Evolutionary conservation across 192 early-diverging fungal species (phyloP), one percentile per base, ranked within the genome.

Genomic region (Helicostylum pulchrum): DNA sequence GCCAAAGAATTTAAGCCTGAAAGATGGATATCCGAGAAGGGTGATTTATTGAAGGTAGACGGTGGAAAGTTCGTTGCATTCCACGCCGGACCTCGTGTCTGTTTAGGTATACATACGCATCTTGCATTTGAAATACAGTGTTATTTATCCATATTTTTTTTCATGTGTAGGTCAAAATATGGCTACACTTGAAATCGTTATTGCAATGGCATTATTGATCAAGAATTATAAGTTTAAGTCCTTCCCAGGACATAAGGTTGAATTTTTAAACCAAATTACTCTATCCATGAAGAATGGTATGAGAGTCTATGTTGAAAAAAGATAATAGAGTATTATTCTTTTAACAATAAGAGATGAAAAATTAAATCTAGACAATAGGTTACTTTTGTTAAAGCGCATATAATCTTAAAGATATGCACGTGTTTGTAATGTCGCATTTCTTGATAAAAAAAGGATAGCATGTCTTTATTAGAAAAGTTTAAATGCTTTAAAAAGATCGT

Each of bases 1-100:
- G 88, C 87, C 5, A 66, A 58, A 42, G 65, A 81, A 55, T 91
- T 87, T 68, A 58, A 74, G 9, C 90, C 90, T 15, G 82, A 86
- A 51, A 74, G 88, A 9, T 91, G 88, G 73, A 76, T 26, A 9
- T 9, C 36, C 36, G 66, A 56, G 0, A 42, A 71, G 9, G 66
- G 67, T 10, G 67, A 71, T 12, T 48, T 67, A 11, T 71, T 64
- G 47, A 46, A 45, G 14, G 71, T 69, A 4, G 66, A 52, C 6
- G 66, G 68, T 21, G 86, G 66, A 61, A 80, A 82, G 62, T 86
- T 74, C 52, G 68, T 78, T 12, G 78, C 69, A 12, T 87, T 87
- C 75, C 71, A 87, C 52, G 82, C 76, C 12, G 85, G 83, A 20
- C 85, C 85, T 32, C 67, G 61, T n/a, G 61, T 66, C 2, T 72